Conservation (phyloP, 176 grass and related monocot species). For the Neostapfia colusana region DNA sequence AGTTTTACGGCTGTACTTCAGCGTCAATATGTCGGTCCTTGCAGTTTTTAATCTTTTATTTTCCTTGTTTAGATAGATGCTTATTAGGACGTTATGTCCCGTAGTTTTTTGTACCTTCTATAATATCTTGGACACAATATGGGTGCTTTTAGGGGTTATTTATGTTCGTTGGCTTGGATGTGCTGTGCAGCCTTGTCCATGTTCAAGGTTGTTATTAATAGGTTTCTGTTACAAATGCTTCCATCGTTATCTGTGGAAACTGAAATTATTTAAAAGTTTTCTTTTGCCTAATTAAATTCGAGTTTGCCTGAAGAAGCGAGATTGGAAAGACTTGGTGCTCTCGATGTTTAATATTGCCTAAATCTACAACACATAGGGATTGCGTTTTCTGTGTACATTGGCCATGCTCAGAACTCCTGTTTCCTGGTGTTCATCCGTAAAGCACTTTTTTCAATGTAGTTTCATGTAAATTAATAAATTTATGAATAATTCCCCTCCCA, state of each 20-base stretch:
- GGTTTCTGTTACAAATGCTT: background rate
- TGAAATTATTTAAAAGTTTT: background rate
- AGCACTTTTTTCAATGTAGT: background rate
- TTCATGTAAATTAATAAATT: background rate
- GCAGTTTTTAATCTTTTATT: background rate
- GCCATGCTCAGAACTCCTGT: background rate
- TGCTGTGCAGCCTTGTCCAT: background rate
- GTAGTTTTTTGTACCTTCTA: background rate
- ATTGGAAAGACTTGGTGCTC: background rate
- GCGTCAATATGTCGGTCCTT: background rate
- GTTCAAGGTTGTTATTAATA: background rate
- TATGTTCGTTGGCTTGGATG: background rate
- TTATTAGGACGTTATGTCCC: background rate
- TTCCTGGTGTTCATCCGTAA: background rate
- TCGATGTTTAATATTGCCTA: constrained; percentile 3
- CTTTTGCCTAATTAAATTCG: background rate
- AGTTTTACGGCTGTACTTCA: background rate
- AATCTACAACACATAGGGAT: background rate
- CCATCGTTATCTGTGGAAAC: background rate
- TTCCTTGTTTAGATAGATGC: background rate
- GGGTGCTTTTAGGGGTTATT: background rate
- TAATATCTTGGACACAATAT: background rate
- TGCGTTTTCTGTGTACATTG: constrained; percentile 4
- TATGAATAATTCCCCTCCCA: background rate
- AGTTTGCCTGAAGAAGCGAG: background rate